Percentiles rank a stretch among this genome's conserved stretches.
Evolutionary conservation across 2,329 filamentous ascomycete genomes (phyloP).

Genomic region (Escovopsis weberi): DNA sequence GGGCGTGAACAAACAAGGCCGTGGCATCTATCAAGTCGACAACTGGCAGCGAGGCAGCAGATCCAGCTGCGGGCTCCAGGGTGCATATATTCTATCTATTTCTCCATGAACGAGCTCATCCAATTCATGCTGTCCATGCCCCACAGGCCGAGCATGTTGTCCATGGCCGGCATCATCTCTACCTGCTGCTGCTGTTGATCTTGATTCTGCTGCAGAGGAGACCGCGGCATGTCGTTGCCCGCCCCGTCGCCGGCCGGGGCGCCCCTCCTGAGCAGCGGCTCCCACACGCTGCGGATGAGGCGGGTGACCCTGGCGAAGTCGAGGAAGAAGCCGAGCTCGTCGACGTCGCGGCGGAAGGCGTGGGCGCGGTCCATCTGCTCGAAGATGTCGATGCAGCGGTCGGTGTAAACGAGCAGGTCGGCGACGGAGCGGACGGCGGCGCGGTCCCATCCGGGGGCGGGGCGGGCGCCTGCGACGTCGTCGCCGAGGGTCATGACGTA

Average conservation of each 20-base stretch:
- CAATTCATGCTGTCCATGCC: no score
- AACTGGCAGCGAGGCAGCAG: no score
- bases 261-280: slow-evolving; percentile 11
- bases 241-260: no score
- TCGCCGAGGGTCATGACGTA: slow-evolving; percentile 26
- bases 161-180: no score
- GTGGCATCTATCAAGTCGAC: no score
- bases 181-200: slow-evolving; percentile 6
- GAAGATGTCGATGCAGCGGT: slow-evolving; percentile 20
- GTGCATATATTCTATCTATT: no score
- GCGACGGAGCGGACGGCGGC: slow-evolving; percentile 19
- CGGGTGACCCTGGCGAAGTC: slow-evolving; percentile 22
- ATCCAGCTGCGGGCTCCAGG: no score
- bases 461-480: slow-evolving; percentile 7
- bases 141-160: no score
- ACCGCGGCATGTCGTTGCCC: no score
- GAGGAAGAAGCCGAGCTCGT: slow-evolving; percentile 16
- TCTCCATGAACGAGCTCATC: no score
- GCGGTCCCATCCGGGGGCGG: slow-evolving; percentile 24
- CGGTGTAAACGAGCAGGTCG: slow-evolving; percentile 21
- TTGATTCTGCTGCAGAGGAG: no score
- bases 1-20: no score
- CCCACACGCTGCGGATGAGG: slow-evolving; percentile 21
- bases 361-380: slow-evolving; percentile 14
- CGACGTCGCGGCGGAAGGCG: slow-evolving; percentile 14